Percentiles rank a stretch among this genome's conserved stretches.
Conservation (phyloP, 495 filamentous ascomycete genomes). For the Hyaloscypha hepaticicola region DNA sequence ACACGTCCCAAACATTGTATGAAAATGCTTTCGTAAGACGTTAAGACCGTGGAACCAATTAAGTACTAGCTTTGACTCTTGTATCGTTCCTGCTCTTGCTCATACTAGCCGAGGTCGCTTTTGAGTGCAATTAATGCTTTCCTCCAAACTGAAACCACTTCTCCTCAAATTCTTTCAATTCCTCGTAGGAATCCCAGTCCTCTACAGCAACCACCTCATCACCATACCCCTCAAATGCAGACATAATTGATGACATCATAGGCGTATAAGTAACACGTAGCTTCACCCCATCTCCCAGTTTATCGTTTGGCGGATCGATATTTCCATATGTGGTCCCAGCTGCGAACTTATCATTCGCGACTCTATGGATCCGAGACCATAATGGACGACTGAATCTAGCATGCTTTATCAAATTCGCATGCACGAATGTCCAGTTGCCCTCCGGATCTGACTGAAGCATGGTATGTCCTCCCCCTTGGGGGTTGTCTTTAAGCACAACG, state of each 20-base stretch:
- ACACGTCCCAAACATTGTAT: too few species aligned
- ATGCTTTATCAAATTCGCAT: constrained; percentile 7
- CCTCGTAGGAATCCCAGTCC: constrained; percentile 7
- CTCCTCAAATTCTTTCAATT: constrained; percentile 9
- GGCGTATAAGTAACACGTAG: not conserved
- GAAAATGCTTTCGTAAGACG: too few species aligned
- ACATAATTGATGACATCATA: not conserved
- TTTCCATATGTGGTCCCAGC: constrained; percentile 1
- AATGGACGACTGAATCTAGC: not conserved
- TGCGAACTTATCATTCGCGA: not conserved
- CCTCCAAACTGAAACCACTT: constrained; percentile 11
- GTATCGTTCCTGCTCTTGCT: not conserved
- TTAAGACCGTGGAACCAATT: too few species aligned
- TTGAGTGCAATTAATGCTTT: not conserved
- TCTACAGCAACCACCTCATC: not conserved
- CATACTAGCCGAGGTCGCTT: not conserved
- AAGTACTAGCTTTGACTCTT: too few species aligned
- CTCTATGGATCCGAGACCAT: constrained; percentile 3
- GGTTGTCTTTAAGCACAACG: not conserved
- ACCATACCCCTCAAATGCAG: not conserved
- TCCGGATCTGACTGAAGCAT: constrained; percentile 5
- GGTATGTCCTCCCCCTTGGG: constrained; percentile 3
- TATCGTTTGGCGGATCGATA: constrained; percentile 7
- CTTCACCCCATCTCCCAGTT: not conserved
- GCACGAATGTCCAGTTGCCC: constrained; percentile 2